Percentiles rank a stretch among this genome's conserved stretches.
phyloP scores from a whole-genome alignment of 495 filamentous ascomycete species.

The Penicillium arizonense region DNA sequence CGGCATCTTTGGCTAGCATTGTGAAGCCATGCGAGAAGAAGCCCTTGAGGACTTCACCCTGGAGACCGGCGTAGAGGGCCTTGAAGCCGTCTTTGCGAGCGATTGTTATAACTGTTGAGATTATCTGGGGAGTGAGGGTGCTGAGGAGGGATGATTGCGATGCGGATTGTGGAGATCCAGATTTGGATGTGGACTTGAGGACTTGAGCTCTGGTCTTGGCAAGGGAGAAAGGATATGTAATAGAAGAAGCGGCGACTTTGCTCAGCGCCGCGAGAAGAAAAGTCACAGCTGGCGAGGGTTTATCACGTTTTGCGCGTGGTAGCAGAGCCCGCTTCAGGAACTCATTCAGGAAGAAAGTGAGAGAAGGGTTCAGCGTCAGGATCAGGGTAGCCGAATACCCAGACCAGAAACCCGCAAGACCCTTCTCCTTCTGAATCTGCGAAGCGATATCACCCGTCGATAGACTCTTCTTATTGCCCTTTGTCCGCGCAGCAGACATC shows the following conservation, averaged over 20 bases:
- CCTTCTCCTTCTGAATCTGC: constrained; percentile 68
- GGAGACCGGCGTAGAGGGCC: constrained; percentile 75
- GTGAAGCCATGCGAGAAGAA: constrained; percentile 86
- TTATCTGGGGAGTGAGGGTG: constrained; percentile 50
- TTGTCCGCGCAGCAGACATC: constrained; percentile 53
- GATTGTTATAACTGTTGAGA: constrained; percentile 62
- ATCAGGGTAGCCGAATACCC: constrained; percentile 82
- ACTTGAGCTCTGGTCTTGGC: constrained; percentile 77
- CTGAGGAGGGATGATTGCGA: constrained; percentile 9
- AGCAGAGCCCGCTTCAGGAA: constrained; percentile 60
- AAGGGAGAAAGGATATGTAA: constrained; percentile 85
- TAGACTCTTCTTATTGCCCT: not conserved
- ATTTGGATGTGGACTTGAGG: constrained; percentile 15
- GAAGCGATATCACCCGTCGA: constrained; percentile 57
- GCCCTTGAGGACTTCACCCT: constrained; percentile 75
- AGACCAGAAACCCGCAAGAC: constrained; percentile 80
- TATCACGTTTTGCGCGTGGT: constrained; percentile 45
- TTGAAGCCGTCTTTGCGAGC: constrained; percentile 62
- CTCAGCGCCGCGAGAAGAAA: constrained; percentile 79
- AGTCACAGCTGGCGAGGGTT: constrained; percentile 51
- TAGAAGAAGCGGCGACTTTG: constrained; percentile 73
- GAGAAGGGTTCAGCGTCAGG: constrained; percentile 79
- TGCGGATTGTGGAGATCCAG: not conserved
- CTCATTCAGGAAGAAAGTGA: constrained; percentile 84
- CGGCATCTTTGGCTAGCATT: constrained; percentile 83